Percentiles rank a stretch among this genome's conserved stretches.
Evolutionary conservation across 2,329 filamentous ascomycete species (phyloP).

Genomic region (Xylaria sp.): DNA sequence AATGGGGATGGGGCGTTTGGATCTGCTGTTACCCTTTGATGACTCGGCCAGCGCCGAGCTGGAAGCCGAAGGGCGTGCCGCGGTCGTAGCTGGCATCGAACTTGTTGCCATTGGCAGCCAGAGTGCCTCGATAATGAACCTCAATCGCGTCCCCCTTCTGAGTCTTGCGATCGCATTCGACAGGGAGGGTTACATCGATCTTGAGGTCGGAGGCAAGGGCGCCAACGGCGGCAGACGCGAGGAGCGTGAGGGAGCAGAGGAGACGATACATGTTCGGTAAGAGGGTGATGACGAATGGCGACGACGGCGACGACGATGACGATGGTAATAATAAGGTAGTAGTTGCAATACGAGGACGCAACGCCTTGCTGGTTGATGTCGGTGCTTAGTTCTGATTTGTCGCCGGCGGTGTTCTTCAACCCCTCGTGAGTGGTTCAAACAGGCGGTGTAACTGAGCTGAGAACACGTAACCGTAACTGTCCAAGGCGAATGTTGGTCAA

Average conservation of each 20-base stretch:
- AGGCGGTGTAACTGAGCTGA: slow-evolving; percentile 9
- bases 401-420: neutral
- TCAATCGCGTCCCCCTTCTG: slow-evolving; percentile 80
- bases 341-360: neutral
- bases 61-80: slow-evolving; percentile 79
- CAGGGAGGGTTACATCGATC: slow-evolving; percentile 79
- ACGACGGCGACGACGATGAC: neutral
- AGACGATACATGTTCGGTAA: slow-evolving; percentile 59
- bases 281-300: neutral
- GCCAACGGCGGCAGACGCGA: slow-evolving; percentile 63
- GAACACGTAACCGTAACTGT: slow-evolving; percentile 17
- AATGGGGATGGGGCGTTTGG: neutral
- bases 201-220: slow-evolving; percentile 71
- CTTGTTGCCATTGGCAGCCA: slow-evolving; percentile 76
- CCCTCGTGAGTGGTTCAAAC: neutral
- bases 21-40: slow-evolving; percentile 76
- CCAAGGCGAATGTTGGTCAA: neutral
- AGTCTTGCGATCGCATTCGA: slow-evolving; percentile 83
- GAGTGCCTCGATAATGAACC: slow-evolving; percentile 90
- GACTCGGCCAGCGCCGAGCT: slow-evolving; percentile 81
- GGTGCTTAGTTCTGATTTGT: neutral
- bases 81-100: slow-evolving; percentile 91
- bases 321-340: neutral
- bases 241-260: slow-evolving; percentile 60
- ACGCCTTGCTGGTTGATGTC: neutral